Percentiles rank a stretch among this genome's conserved stretches.
Conservation (phyloP, 352 stramenopile species). For the Blastocystis sp. region DNA sequence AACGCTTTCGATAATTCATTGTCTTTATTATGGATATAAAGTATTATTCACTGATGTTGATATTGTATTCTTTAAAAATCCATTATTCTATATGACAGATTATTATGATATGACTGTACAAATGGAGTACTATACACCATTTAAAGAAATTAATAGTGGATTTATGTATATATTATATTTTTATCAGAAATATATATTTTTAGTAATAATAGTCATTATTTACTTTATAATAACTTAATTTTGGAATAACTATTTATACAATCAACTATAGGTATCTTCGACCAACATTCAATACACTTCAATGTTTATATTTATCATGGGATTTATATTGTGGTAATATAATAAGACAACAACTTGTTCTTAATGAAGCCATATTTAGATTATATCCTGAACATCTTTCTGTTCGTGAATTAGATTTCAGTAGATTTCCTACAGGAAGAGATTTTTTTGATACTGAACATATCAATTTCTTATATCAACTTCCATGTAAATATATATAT, state of each 20-base stretch:
- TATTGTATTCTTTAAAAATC: conserved; percentile 30
- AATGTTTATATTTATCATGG: too few relatives aligned
- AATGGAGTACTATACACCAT: background rate
- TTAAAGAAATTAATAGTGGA: conserved; percentile 17
- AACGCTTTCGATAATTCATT: conserved; percentile 18
- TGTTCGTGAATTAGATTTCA: conserved; percentile 6
- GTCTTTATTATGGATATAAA: conserved; percentile 21
- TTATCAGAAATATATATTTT: too few relatives aligned
- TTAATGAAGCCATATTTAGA: too few relatives aligned
- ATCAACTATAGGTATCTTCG: too few relatives aligned
- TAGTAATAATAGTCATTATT: too few relatives aligned
- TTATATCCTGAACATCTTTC: background rate
- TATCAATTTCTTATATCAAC: background rate
- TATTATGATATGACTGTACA: conserved; percentile 27
- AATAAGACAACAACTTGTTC: too few relatives aligned
- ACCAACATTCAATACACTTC: too few relatives aligned
- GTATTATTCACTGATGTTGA: conserved; percentile 31
- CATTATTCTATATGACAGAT: conserved; percentile 6
- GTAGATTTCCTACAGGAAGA: conserved; percentile 9
- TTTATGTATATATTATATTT: conserved; percentile 2
- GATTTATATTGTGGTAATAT: too few relatives aligned
- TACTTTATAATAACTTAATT: too few relatives aligned
- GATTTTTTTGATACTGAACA: conserved; percentile 27
- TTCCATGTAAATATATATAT: too few relatives aligned
- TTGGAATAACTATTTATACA: too few relatives aligned